Conservation (phyloP, 2,329 filamentous ascomycete genomes). For the Zymoseptoria pseudotritici region DNA sequence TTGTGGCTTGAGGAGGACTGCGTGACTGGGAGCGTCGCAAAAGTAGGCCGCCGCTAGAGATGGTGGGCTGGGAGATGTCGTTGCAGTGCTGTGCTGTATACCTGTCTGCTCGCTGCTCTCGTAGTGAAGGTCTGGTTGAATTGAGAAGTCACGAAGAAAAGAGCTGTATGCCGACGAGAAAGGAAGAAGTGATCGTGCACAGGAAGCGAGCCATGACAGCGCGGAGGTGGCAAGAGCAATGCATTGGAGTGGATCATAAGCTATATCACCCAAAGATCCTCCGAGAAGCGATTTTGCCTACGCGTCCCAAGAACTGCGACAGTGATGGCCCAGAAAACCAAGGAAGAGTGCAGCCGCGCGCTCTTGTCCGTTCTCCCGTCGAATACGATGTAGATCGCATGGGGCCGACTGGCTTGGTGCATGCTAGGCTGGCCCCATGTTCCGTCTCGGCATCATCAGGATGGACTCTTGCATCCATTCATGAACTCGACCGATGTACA, state of each 20-base stretch:
- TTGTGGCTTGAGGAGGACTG: background rate
- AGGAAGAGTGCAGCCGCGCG: background rate
- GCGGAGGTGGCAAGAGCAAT: background rate
- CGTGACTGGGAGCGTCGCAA: background rate
- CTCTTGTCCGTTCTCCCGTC: background rate
- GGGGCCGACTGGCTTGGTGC: background rate
- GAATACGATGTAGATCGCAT: background rate
- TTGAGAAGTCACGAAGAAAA: background rate
- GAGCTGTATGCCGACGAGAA: background rate
- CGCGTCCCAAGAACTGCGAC: background rate
- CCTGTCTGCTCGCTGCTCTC: background rate
- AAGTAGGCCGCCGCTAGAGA: background rate
- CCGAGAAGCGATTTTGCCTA: background rate
- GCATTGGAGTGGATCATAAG: background rate
- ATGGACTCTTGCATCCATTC: background rate
- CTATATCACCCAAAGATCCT: background rate
- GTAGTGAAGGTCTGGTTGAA: background rate
- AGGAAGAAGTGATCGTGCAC: background rate
- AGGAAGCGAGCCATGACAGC: background rate
- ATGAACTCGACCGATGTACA: background rate
- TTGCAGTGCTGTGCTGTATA: background rate
- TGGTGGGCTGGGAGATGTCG: background rate
- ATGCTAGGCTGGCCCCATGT: background rate
- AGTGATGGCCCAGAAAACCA: background rate
- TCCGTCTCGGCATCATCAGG: background rate